Evolutionary conservation across 805 yeast genomes (phyloP).

Genomic region (Tetrapisispora taiwanensis): DNA sequence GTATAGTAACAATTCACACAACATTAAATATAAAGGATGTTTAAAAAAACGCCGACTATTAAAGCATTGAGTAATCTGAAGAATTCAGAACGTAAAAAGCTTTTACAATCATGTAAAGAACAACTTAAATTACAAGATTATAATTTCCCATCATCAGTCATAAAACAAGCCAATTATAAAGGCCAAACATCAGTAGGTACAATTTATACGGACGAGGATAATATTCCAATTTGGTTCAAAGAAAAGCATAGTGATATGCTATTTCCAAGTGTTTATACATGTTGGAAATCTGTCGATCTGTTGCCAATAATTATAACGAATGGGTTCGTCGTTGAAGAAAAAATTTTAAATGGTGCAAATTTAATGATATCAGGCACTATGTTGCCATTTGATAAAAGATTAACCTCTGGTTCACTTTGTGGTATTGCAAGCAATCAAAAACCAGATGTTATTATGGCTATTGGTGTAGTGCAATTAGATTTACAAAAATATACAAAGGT

Average conservation of each 20-base stretch:
- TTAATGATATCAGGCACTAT: slow-evolving; percentile 65
- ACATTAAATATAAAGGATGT: slow-evolving; percentile 16
- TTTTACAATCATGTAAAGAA: slow-evolving; percentile 35
- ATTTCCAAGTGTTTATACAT: slow-evolving; percentile 63
- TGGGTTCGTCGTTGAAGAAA: slow-evolving; percentile 53
- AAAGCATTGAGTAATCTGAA: slow-evolving; percentile 75
- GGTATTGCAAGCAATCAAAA: slow-evolving; percentile 54
- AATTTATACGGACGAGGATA: slow-evolving; percentile 53
- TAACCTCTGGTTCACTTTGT: slow-evolving; percentile 48
- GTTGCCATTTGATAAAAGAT: slow-evolving; percentile 44
- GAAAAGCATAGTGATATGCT: slow-evolving; percentile 40
- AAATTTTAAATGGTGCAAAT: slow-evolving; percentile 67
- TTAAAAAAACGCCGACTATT: slow-evolving; percentile 34
- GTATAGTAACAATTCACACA: no score
- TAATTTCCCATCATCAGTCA: slow-evolving; percentile 33
- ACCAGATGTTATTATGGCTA: slow-evolving; percentile 60
- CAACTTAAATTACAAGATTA: slow-evolving; percentile 26
- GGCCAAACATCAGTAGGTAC: slow-evolving; percentile 45
- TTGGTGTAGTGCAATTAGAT: slow-evolving; percentile 52
- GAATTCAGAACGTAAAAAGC: slow-evolving; percentile 56
- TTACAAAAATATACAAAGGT: slow-evolving; percentile 37
- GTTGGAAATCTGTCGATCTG: slow-evolving; percentile 59
- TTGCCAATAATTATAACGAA: slow-evolving; percentile 66
- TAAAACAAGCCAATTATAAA: slow-evolving; percentile 59
- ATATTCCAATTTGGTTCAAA: slow-evolving; percentile 66